Evolutionary conservation across 2,329 filamentous ascomycete species (phyloP), one percentile per base, ranked within the genome.

Genomic region (Fusarium kyushuense): DNA sequence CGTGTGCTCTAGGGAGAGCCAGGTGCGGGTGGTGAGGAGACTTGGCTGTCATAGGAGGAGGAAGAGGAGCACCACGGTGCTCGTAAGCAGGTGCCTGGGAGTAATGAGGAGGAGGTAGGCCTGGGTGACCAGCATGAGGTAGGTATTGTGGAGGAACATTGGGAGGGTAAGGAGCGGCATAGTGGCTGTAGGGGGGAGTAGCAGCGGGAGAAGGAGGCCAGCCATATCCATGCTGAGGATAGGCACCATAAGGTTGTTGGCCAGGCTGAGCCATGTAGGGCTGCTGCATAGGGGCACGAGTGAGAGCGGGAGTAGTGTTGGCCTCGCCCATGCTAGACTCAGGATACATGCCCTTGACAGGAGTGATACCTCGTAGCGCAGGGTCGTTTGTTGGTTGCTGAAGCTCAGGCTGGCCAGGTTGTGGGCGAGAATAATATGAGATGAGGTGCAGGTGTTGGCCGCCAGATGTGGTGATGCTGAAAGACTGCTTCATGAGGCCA

Each of bases 401-500:
- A 30, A 98, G 85, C 51, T 91, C 91, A 60, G 89, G 86, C 29
- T 90, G 86, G 33, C 88, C 88, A 5, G 92, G 88, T 60, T 93
- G 89, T 29, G 92, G 92, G 57, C 94, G 88, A 5, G 94, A 92
- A 80, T 94, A 98, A 82, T 99, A 99, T 74, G 95, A 97, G 81
- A 99, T 99, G 52, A 99, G 87, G 81, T 99, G 96, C 3, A 99
- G 89, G 77, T 98, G 96, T 74, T 97, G 94, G 69, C 93, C 75
- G 36, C 86, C 90, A 2, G 92, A 93, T 2, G 96, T 98, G 23
- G 94, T 97, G 81, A 99, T 98, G 82, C 95, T 98, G 85, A 98
- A 99, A 0, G 96, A 98, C 81, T 99, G 96, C 86, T 99, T 99
- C 94, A 98, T 97, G 6, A 99, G 86, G 1, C 96, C 96, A 75